Evolutionary conservation across 2,329 filamentous ascomycete genomes (phyloP).

Genomic region (Paramyrothecium roridum): DNA sequence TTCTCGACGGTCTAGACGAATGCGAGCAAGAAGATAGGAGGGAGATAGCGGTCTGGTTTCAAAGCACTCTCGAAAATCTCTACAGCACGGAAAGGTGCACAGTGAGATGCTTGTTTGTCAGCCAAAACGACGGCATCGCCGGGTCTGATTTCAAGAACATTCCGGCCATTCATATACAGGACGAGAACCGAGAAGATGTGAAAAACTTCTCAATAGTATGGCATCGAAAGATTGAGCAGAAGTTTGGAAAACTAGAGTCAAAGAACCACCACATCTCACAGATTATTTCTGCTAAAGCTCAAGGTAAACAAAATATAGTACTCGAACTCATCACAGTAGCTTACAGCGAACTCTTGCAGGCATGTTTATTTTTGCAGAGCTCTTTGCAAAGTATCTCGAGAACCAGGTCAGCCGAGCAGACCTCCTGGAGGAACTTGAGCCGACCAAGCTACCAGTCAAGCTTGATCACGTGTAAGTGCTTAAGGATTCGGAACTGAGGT

Average conservation of each 20-base stretch:
- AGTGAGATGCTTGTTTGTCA: slow-evolving; percentile 9
- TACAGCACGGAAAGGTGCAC: neutral
- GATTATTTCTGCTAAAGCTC: slow-evolving; percentile 2
- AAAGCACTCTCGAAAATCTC: neutral
- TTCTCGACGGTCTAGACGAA: slow-evolving; percentile 6
- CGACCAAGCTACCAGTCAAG: neutral
- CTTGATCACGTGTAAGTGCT: neutral
- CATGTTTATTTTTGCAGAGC: slow-evolving; percentile 5
- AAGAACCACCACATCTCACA: neutral
- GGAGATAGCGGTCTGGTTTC: slow-evolving; percentile 5
- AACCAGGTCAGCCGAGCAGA: neutral
- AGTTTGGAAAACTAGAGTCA: slow-evolving; percentile 1
- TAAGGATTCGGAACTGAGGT: neutral
- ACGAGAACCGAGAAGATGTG: slow-evolving; percentile 2
- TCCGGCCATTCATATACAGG: slow-evolving; percentile 1
- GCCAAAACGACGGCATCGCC: slow-evolving; percentile 7
- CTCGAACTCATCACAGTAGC: neutral
- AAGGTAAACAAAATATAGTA: neutral
- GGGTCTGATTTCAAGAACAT: slow-evolving; percentile 1
- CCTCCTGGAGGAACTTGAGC: neutral
- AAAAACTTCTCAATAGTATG: slow-evolving; percentile 1
- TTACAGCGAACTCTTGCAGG: neutral
- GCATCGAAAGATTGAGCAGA: slow-evolving; percentile 4
- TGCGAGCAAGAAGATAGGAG: slow-evolving; percentile 1
- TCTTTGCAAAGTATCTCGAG: slow-evolving; percentile 1